Evolutionary conservation across 495 filamentous ascomycete species (phyloP).

Genomic region (Aspergillus coremiiformis): DNA sequence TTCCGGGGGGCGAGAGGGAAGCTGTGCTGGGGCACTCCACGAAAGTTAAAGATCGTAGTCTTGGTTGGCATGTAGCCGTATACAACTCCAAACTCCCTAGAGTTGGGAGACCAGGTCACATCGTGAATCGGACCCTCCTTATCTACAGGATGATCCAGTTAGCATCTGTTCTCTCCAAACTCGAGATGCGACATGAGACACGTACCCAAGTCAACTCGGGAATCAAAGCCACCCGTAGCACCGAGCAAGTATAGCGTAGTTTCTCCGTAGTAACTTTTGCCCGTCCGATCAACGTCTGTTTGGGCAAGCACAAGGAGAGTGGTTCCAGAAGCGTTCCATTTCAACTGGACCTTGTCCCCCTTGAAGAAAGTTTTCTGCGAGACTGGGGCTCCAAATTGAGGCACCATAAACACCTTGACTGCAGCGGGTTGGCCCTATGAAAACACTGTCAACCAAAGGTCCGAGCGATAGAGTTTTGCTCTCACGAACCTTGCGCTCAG

Average conservation of each 20-base stretch:
- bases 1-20: slow-evolving; percentile 86
- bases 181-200: neutral
- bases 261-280: slow-evolving; percentile 98
- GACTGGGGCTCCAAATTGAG: slow-evolving; percentile 67
- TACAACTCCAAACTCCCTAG: slow-evolving; percentile 91
- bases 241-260: slow-evolving; percentile 94
- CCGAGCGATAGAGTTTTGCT: neutral
- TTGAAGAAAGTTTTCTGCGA: slow-evolving; percentile 99
- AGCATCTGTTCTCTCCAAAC: neutral
- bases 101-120: slow-evolving; percentile 95
- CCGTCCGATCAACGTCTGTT: slow-evolving; percentile 94
- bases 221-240: slow-evolving; percentile 86
- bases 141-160: slow-evolving; percentile 42
- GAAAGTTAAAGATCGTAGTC: slow-evolving; percentile 89
- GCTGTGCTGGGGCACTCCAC: slow-evolving; percentile 68
- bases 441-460: slow-evolving; percentile 4
- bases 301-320: slow-evolving; percentile 92
- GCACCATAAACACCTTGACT: slow-evolving; percentile 91
- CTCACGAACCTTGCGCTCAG: slow-evolving; percentile 75
- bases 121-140: slow-evolving; percentile 98
- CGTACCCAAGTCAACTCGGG: slow-evolving; percentile 72
- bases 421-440: slow-evolving; percentile 76
- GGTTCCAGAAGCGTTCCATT: slow-evolving; percentile 90
- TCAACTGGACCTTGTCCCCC: slow-evolving; percentile 95
- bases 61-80: slow-evolving; percentile 98